Percentiles rank a stretch among this genome's conserved stretches.
phyloP scores from a whole-genome alignment of 768 basidiomycete genomes.

The Auriscalpium vulgare region DNA sequence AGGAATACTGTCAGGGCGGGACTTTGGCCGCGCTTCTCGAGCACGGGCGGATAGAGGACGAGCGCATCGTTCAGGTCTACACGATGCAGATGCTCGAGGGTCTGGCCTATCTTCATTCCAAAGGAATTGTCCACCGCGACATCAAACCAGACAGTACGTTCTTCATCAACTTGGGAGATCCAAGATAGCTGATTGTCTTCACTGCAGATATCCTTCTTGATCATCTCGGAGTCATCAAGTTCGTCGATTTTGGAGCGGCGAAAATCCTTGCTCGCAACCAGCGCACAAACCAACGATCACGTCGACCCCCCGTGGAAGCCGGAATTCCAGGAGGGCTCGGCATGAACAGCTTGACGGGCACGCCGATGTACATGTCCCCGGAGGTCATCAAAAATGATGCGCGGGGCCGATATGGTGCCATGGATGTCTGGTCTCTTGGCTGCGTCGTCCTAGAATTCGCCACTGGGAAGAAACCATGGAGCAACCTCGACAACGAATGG shows the following conservation, averaged over 20 bases:
- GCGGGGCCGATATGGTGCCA: conserved; percentile 82
- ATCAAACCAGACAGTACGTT: conserved; percentile 95
- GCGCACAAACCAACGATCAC: conserved; percentile 67
- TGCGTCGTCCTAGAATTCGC: conserved; percentile 97
- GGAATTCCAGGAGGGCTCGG: conserved; percentile 19
- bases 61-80: conserved; percentile 91
- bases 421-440: conserved; percentile 98
- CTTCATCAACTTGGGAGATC: too few relatives aligned
- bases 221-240: conserved; percentile 87
- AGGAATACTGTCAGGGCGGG: conserved; percentile 96
- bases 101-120: conserved; percentile 85
- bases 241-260: conserved; percentile 95
- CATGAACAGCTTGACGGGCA: conserved; percentile 82
- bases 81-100: conserved; percentile 97
- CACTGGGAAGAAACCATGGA: conserved; percentile 97
- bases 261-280: conserved; percentile 91
- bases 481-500: conserved; percentile 99
- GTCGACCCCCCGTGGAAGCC: conserved; percentile 42
- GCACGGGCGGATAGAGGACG: conserved; percentile 96
- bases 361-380: conserved; percentile 99
- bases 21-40: conserved; percentile 72
- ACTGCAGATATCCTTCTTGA: conserved; percentile 85
- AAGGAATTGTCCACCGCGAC: conserved; percentile 91
- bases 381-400: conserved; percentile 95
- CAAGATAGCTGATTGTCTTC: not conserved